Conservation (phyloP, 306 rosid genomes). For the Cucumis melo region DNA sequence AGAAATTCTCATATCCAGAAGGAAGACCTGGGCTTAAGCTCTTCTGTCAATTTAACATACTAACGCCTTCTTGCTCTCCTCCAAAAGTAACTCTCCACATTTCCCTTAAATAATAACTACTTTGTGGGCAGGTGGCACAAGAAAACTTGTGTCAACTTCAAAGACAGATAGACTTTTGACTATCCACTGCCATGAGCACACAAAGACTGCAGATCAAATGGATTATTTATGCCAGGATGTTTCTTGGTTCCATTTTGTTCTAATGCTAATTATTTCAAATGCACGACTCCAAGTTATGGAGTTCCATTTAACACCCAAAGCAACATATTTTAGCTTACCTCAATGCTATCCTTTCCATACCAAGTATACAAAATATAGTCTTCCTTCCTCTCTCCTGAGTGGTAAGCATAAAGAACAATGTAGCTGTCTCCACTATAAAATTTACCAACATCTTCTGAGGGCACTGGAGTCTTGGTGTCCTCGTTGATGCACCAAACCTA, state of each 20-base stretch:
- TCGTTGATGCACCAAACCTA: slow-evolving; percentile 89
- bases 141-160: background rate
- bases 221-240: background rate
- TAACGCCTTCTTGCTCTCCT: background rate
- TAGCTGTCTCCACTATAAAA: slow-evolving; percentile 83
- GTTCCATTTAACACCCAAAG: background rate
- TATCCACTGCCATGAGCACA: background rate
- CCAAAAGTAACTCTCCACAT: background rate
- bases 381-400: slow-evolving; percentile 83
- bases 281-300: background rate
- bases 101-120: background rate
- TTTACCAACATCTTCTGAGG: slow-evolving; percentile 63
- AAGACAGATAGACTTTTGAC: background rate
- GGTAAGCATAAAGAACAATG: slow-evolving; percentile 63
- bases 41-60: background rate
- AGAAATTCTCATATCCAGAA: background rate
- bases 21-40: background rate
- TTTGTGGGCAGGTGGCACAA: background rate
- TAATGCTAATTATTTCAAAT: background rate
- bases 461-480: slow-evolving; percentile 55
- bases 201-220: background rate
- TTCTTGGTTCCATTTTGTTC: background rate
- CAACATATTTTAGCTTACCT: slow-evolving; percentile 39
- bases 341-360: slow-evolving; percentile 70
- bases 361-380: slow-evolving; percentile 75